Base-by-base conservation (phyloP, 305 asterid genomes). In the Solanum aculeatissimum region DNA sequence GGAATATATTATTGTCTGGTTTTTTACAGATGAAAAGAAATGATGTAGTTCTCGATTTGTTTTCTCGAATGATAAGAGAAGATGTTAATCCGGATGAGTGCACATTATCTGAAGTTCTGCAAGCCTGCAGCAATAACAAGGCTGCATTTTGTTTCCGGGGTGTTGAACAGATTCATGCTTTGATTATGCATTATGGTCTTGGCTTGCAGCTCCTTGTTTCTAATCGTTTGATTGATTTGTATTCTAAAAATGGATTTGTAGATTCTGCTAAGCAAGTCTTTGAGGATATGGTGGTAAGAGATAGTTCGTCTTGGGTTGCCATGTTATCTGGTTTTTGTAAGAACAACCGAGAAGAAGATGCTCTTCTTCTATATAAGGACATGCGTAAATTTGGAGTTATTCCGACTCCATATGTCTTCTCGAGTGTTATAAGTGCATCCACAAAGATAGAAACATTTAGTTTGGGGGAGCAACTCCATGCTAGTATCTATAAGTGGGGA, bases 231-330 rank as follows among this genome's bases (percentile, higher is more conserved):
- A 90, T 96, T 83, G 93, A 92, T 88, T 90, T 95, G 85, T 95
- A 96, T 90, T 91, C 96, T 25, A 96, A 89, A 91, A 95, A 90
- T 84, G 93, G 91, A 47, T 88, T 49, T 53, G 82, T 92, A 42
- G 92, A 91, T 87, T 91, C 93, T 75, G 96, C 98, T 40, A 65
- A 89, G 86, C 89, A 86, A 55, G 89, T 93, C 47, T 94, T 95
- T 84, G 88, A 66, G 57, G 86, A 85, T 80, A 88, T 94, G 96
- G 21, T 80, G 82, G 72, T 84, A 11, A 92, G 92, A 89, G 97
- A 94, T 80, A 95, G 95, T 88, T 94, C 90, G 84, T 91, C 98
- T 83, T 95, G 97, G 98, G 98, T 96, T 89, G 97, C 98, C 81
- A 95, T 95, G 94, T 88, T 94, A 85, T 92, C 98, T 29, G 97